Base-by-base conservation (phyloP, 306 rosid species). In the Notholithocarpus densiflorus region DNA sequence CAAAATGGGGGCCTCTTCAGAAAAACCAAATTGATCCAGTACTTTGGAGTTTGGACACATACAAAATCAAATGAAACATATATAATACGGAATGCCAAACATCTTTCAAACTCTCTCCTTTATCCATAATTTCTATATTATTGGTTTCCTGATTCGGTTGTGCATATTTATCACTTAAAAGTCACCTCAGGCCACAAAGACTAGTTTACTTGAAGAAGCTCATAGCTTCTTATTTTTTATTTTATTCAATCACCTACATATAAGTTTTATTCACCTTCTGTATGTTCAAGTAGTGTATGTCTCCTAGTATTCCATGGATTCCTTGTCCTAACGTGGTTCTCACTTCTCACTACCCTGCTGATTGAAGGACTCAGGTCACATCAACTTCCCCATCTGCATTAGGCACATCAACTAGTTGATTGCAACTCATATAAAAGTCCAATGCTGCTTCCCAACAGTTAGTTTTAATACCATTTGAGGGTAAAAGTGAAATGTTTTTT, bases 131-230 rank as follows among this genome's bases (percentile, higher is more conserved):
- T 73, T 79, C 1, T 75, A 79, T 61, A 87, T 87, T 87, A 86
- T 89, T 89, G 85, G 14, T 81, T 89, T 79, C 91, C 86, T 80
- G 79, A 85, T 85, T 84, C 83, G 89, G 90, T 77, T 52, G 57
- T 80, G 70, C 84, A 77, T 77, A 71, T 73, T 81, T 68, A 78
- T 68, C 86, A 76, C 68, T 74, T 29, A 18, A 27, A 27, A 68
- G 75, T 84, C 77, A 83, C 82, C 75, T 84, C 78, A 79, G 73
- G 72, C 78, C 71, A 75, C 54, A 80, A 80, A 76, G 72, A 80
- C 71, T 77, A 71, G 75, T 56, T 78, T 87, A 68, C 24, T 11
- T 20, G 7, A 34, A 26, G 11, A 40, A 40, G 45, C 11, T 40
- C 11, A 40, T 40, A 40, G 45, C 45, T 40, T 40, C 45, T 2